These are phyloP conservation scores for Microthlaspi erraticum DNA, from an alignment of 345 rosid species.

Conservation along the genomic window DNA sequence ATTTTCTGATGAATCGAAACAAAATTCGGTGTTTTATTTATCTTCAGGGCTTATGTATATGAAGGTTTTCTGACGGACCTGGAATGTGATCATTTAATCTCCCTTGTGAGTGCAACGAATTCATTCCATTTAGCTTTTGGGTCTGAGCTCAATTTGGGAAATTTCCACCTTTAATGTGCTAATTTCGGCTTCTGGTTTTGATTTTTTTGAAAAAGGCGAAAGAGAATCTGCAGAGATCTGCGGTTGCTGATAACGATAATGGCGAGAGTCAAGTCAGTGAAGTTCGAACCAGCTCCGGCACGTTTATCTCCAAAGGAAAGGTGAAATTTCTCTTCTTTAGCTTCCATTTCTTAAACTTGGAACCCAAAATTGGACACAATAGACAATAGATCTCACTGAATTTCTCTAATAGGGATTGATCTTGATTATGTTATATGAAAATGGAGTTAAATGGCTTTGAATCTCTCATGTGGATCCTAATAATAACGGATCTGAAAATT, in stretches of 20 bases:
- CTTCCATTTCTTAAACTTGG: conserved; percentile 8
- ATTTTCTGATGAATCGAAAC: not conserved
- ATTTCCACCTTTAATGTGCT: conserved; percentile 1
- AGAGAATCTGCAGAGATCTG: conserved; percentile 89
- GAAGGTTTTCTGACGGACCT: conserved; percentile 88
- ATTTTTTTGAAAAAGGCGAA: conserved; percentile 58
- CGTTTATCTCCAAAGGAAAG: conserved; percentile 88
- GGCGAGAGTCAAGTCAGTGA: conserved; percentile 87
- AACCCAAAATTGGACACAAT: not conserved
- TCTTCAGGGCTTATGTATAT: conserved; percentile 84
- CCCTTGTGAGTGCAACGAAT: conserved; percentile 59
- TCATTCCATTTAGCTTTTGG: not conserved
- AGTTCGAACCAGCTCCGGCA: conserved; percentile 95
- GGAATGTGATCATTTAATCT: conserved; percentile 95
- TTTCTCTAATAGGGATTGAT: conserved; percentile 3
- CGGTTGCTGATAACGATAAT: conserved; percentile 86
- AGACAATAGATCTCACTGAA: conserved; percentile 17
- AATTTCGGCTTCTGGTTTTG: conserved; percentile 11
- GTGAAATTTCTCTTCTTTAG: conserved; percentile 38
- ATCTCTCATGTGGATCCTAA: not conserved
- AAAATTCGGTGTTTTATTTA: not conserved
- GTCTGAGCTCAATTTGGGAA: conserved; percentile 27
- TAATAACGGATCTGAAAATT: conserved; percentile 15
- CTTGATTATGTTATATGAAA: not conserved
- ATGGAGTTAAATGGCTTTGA: not conserved